phyloP scores from a whole-genome alignment of 2,329 filamentous ascomycete genomes.

The Pyrenochaeta sp. region DNA sequence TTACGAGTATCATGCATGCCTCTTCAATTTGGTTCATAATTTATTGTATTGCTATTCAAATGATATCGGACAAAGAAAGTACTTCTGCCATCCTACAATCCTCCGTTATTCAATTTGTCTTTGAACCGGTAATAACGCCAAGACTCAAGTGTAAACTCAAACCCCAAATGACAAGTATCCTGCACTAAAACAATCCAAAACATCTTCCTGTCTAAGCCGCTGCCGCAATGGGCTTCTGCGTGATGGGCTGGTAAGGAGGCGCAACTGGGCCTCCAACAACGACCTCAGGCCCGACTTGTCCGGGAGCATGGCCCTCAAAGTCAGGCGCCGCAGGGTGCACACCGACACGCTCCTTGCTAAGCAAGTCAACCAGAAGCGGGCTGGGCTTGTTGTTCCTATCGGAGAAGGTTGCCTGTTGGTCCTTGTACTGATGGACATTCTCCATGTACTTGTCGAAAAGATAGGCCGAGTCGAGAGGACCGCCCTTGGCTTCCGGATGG shows the following conservation, averaged over 20 bases:
- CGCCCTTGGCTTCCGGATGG: conserved; percentile 97
- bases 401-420: conserved; percentile 74
- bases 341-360: conserved; percentile 94
- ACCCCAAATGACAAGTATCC: not conserved
- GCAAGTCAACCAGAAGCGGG: conserved; percentile 86
- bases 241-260: conserved; percentile 44
- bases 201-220: conserved; percentile 27
- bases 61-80: too few species aligned
- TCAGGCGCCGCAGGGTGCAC: conserved; percentile 63
- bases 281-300: conserved; percentile 38
- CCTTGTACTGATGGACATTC: conserved; percentile 89
- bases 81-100: too few species aligned
- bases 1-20: too few species aligned
- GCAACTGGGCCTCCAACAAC: conserved; percentile 38
- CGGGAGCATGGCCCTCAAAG: conserved; percentile 40
- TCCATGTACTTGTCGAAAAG: conserved; percentile 97
- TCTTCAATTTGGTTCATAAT: too few species aligned
- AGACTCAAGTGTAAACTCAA: not conserved
- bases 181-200: not conserved
- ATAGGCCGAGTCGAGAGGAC: conserved; percentile 93
- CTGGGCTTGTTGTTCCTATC: conserved; percentile 87
- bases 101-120: too few species aligned
- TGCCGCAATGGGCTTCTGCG: conserved; percentile 38
- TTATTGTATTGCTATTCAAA: too few species aligned
- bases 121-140: not conserved